These are phyloP conservation scores for Chlorella sp. DNA, from an alignment of 139 green algal species.

Conservation along the genomic window DNA sequence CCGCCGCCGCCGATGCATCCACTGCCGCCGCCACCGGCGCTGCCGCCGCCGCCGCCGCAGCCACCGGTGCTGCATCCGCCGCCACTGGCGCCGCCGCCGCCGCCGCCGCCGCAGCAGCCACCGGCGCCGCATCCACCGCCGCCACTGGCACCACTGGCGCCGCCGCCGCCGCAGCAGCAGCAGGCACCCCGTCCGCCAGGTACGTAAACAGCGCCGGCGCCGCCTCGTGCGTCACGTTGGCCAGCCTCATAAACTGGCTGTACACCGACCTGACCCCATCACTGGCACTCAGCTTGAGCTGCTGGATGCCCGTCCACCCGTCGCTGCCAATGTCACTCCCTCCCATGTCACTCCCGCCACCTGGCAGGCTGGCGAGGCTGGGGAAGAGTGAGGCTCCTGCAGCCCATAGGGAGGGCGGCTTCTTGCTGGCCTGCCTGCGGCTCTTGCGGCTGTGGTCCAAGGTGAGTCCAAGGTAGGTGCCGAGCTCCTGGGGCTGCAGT, in stretches of 20 bases:
- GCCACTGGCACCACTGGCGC: no score
- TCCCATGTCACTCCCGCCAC: slow-evolving; percentile 13
- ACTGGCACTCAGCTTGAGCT: slow-evolving; percentile 27
- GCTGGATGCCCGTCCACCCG: slow-evolving; percentile 30
- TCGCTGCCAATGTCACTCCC: slow-evolving; percentile 25
- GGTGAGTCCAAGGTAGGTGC: slow-evolving; percentile 37
- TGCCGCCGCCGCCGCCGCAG: no score
- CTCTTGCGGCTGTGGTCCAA: slow-evolving; percentile 40
- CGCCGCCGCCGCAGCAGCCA: no score
- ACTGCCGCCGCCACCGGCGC: no score
- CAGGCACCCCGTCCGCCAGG: slow-evolving; percentile 22
- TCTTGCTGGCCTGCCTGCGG: slow-evolving; percentile 18
- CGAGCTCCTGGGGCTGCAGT: slow-evolving; percentile 32
- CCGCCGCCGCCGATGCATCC: no score
- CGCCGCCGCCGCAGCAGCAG: no score
- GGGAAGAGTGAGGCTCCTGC: no score
- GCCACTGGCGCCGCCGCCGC: no score
- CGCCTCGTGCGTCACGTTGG: slow-evolving; percentile 19
- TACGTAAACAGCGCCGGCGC: slow-evolving; percentile 51
- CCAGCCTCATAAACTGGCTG: slow-evolving; percentile 20
- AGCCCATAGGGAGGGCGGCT: no score
- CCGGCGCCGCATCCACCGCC: no score
- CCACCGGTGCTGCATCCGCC: no score
- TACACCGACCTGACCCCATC: slow-evolving; percentile 21
- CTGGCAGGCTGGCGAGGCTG: neutral